Base-by-base conservation (phyloP, 768 basidiomycete species). In the Mycena olivaceomarginata region DNA sequence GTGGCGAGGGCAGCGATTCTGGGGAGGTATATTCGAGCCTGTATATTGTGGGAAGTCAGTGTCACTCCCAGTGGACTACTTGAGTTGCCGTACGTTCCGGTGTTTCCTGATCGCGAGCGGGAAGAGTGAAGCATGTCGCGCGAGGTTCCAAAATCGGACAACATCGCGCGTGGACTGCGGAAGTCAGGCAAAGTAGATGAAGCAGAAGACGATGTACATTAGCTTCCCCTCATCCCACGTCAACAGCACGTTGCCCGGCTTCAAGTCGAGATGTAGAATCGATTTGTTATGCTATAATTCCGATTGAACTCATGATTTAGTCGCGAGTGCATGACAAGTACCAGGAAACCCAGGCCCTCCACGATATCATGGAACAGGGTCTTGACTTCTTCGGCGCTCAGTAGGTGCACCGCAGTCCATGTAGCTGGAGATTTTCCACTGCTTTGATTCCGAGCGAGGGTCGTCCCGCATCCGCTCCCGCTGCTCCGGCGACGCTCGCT, bases 121-220 rank as follows among this genome's bases (percentile, higher is more conserved):
- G 92, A 89, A 8, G 92, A 90, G 65, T 93, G 90, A 20, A 98
- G 88, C 95, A 96, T 96, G 81, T 98, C 97, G 65, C 96, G 93
- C 37, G 96, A 97, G 0, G 97, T 98, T 20, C 98, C 98, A 84
- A 99, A 99, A 81, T 99, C 98, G 2, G 96, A 97, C 20, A 99
- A 88, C 96, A 99, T 97, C 0, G 97, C 97, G 81, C 96, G 92
- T 4, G 98, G 98, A 74, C 97, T 64, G 48, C 13, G 70, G 59
- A 13, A 77, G 45, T 45, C 65, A 65, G 56, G 46, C 22, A 39
- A 62, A 48, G 40, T 9, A 73, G 64, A 60, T 22, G 11, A 7
- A 16, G 31, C 46, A 48, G 37, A 67, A 57, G 73, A 45, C 59
- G 18, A 84, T 93, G 75, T 80, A 95, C 96, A 97, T 94, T 46